Evolutionary conservation across 1,139 yeast genomes (phyloP), one percentile per base, ranked within the genome.

Genomic region (Hyphopichia wangnamkhiaoensis): DNA sequence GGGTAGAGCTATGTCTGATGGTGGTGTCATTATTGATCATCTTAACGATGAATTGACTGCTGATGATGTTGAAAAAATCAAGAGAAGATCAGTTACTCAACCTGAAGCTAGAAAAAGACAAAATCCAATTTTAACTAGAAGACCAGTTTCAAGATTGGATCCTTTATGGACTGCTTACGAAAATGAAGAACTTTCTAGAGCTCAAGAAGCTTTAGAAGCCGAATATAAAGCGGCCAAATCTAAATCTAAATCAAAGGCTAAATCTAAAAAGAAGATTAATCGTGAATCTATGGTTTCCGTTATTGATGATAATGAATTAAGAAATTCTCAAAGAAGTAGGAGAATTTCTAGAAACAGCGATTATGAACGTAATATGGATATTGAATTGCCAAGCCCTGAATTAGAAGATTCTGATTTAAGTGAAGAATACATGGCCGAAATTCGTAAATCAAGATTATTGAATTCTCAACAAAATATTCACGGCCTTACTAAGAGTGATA

Each of bases 111-210:
- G 54, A 46, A 49, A 71, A 49, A 60, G 76, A 61, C 69, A 47
- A 52, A 78, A 54, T 70, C 63, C 76, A 7, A 49, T 68, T 13
- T 63, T 72, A 40, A 65, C 73, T 2, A 61, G 79, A 49, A 74
- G 89, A 53, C 93, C 93, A 7, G 80, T 81, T 24, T 84, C 91
- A 1, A 75, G 80, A 52, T 66, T 84, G 41, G 93, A 84, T 63
- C 93, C 93, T 30, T 65, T 64, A 51, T 72, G 76, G 76, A 63
- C 63, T 32, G 75, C 74, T 12, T 66, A 65, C 50, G 76, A 72
- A 44, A 74, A 72, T 47, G 72, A 71, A 45, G 79, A 78, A 49
- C 53, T 76, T 37, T 65, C 68, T 33, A 60, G 69, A 30, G 78
- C 78, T 12, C 65, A 72, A 46, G 73, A 64, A 39, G 73, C 73